Conservation (phyloP, 176 grass and related monocot species). For the Cymbopogon citratus region DNA sequence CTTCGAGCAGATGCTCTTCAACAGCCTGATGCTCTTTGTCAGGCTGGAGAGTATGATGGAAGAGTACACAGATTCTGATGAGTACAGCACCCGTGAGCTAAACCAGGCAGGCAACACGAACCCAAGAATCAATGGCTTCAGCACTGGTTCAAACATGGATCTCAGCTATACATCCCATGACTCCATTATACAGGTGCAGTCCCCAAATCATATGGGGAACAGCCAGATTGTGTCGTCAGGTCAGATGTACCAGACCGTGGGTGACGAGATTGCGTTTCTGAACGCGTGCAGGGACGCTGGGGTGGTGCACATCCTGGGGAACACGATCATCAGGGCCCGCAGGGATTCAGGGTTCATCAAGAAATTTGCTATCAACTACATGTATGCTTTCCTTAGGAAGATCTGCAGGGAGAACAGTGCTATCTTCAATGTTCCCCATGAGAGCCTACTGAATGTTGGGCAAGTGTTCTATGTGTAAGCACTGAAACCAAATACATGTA, state of each 20-base stretch:
- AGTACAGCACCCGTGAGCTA: conserved; percentile 29
- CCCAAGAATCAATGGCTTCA: not conserved
- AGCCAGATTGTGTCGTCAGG: conserved; percentile 29
- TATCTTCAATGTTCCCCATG: conserved; percentile 78
- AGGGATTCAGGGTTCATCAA: conserved; percentile 51
- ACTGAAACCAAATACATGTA: not conserved
- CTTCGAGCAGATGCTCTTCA: conserved; percentile 64
- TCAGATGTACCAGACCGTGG: conserved; percentile 21
- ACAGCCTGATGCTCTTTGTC: conserved; percentile 47
- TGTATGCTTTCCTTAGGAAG: conserved; percentile 72
- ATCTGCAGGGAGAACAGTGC: conserved; percentile 74
- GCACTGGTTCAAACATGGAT: not conserved
- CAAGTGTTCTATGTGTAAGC: conserved; percentile 77
- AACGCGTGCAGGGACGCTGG: conserved; percentile 60
- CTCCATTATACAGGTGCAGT: conserved; percentile 45
- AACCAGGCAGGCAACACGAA: conserved; percentile 17
- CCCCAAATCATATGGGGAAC: not conserved
- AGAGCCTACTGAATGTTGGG: conserved; percentile 77
- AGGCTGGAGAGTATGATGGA: conserved; percentile 72
- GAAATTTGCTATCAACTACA: conserved; percentile 60
- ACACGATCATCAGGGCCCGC: conserved; percentile 63
- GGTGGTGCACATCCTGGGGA: conserved; percentile 83
- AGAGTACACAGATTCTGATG: conserved; percentile 56
- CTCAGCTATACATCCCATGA: conserved; percentile 36
- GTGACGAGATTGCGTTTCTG: conserved; percentile 61